Evolutionary conservation across 1,139 yeast genomes (phyloP), one percentile per base, ranked within the genome.

Genomic region (Taphrina communis): DNA sequence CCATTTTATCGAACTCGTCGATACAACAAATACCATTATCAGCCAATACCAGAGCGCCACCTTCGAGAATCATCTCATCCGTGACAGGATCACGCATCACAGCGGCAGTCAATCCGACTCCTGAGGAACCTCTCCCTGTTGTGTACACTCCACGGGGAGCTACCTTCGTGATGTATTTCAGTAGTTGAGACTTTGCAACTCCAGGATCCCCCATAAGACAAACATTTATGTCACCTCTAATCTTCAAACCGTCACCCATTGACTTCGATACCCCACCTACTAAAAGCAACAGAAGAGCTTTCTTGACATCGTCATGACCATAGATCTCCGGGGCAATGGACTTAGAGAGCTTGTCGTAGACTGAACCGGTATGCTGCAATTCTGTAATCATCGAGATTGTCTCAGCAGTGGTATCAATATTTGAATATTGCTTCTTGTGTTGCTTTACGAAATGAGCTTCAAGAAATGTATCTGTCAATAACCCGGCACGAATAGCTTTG

Each of bases 151-250:
- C 96, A 77, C 99, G 85, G 39, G 99, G 99, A 0, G 99, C 96
- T 65, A 95, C 90, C 75, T 93, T 92, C 69, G 93, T 85, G 72
- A 95, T 90, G 46, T 96, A 90, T 78, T 94, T 94, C 72, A 95
- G 83, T 75, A 95, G 82, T 83, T 95, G 99, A 0, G 99, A 94
- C 79, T 95, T 95, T 75, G 99, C 99, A 69, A 95, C 99, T 83
- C 99, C 99, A 51, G 99, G 99, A 76, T 95, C 99, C 74, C 99
- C 99, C 98, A 95, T 94, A 69, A 95, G 84, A 81, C 98, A 90
- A 68, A 95, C 87, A 77, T 95, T 95, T 73, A 95, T 90, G 77
- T 95, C 99, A 76, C 99, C 99, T 82, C 99, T 88, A 76, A 95
- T 94, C 76, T 89, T 88, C 88, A 95, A 86, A 72, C 99, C 99